These are phyloP conservation scores for Fusarium sp. DNA, from an alignment of 2,329 filamentous ascomycete genomes.

Conservation along the genomic window DNA sequence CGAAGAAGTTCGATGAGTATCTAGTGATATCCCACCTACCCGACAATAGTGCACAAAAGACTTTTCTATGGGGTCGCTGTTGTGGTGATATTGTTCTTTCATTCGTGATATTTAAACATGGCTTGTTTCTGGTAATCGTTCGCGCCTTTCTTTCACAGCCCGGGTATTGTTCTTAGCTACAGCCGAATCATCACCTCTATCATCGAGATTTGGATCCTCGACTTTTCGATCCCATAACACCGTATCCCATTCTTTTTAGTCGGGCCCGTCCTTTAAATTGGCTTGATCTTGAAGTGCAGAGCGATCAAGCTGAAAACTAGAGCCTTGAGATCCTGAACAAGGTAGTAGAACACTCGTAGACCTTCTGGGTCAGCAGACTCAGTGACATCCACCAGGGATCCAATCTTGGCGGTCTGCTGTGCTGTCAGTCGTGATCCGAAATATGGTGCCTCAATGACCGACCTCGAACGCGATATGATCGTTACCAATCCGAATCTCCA, in stretches of 20 bases:
- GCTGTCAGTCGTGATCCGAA: constrained; percentile 18
- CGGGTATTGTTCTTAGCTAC: constrained; percentile 28
- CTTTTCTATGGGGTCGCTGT: not conserved
- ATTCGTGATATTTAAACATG: constrained; percentile 1
- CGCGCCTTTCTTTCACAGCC: constrained; percentile 18
- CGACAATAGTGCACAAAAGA: not conserved
- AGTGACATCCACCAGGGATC: constrained; percentile 94
- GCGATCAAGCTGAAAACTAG: constrained; percentile 96
- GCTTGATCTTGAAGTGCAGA: constrained; percentile 96
- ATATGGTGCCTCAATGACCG: constrained; percentile 38
- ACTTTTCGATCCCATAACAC: not conserved
- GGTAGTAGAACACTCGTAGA: constrained; percentile 96
- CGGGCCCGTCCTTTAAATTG: constrained; percentile 60
- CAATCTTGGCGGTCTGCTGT: constrained; percentile 92
- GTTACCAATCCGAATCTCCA: constrained; percentile 91
- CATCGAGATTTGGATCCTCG: not conserved
- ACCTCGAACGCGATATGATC: constrained; percentile 99
- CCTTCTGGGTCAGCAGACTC: constrained; percentile 97
- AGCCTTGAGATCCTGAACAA: constrained; percentile 96
- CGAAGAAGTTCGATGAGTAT: not conserved
- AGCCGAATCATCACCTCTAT: not conserved
- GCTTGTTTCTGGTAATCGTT: constrained; percentile 1
- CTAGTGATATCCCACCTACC: not conserved
- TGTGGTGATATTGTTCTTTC: not conserved
- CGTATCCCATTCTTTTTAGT: constrained; percentile 3